phyloP scores from a whole-genome alignment of 768 basidiomycete species.

The Trametes coccinea region DNA sequence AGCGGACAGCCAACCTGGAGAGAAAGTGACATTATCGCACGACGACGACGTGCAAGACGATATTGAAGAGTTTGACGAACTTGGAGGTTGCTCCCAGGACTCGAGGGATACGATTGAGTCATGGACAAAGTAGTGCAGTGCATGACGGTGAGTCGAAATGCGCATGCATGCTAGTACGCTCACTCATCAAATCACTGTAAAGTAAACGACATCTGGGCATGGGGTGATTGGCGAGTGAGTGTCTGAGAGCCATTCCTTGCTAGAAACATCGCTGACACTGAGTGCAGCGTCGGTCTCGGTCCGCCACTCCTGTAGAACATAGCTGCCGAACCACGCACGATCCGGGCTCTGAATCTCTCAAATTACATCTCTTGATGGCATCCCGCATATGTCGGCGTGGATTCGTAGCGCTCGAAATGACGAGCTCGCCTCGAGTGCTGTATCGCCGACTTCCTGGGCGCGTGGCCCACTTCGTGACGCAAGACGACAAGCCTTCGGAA shows the following conservation, averaged over 20 bases:
- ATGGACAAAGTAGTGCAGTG: slow-evolving; percentile 27
- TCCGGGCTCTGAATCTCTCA: not conserved
- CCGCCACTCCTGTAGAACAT: not conserved
- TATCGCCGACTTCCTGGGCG: not conserved
- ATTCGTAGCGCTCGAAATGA: not conserved
- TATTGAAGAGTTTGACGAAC: slow-evolving; percentile 8
- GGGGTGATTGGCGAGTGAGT: no score
- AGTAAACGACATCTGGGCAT: no score
- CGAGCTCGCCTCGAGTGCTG: not conserved
- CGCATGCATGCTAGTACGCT: not conserved
- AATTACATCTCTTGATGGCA: not conserved
- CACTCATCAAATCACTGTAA: no score
- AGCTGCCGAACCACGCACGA: not conserved
- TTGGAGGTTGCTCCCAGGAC: slow-evolving; percentile 14
- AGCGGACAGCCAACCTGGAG: not conserved
- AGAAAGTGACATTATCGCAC: no score
- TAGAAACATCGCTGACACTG: no score
- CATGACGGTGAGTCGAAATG: not conserved
- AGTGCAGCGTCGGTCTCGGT: no score
- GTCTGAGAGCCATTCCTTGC: no score
- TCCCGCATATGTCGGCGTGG: not conserved
- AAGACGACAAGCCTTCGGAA: not conserved
- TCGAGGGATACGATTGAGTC: slow-evolving; percentile 40
- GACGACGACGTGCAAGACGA: not conserved
- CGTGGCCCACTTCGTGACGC: not conserved